Conservation (phyloP, 495 filamentous ascomycete species). For the Apiosordaria backusii region DNA sequence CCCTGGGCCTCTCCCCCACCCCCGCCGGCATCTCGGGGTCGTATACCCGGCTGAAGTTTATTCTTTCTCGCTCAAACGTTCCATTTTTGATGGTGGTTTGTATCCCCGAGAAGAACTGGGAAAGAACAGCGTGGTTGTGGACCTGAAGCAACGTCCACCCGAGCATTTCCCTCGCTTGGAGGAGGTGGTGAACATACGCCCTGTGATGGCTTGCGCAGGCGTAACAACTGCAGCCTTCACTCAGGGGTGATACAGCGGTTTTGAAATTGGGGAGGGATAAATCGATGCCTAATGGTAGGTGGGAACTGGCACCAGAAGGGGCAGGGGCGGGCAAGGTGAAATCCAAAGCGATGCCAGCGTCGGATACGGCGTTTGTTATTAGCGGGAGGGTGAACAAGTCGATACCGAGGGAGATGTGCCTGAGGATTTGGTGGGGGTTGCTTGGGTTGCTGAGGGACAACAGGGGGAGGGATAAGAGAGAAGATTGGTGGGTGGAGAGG, state of each 20-base stretch:
- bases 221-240: constrained; percentile 68
- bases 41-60: constrained; percentile 59
- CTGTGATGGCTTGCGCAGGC: constrained; percentile 78
- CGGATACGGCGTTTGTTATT: constrained; percentile 64
- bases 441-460: constrained; percentile 64
- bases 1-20: constrained; percentile 73
- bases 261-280: constrained; percentile 62
- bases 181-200: constrained; percentile 82
- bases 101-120: constrained; percentile 68
- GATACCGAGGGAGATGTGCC: constrained; percentile 68
- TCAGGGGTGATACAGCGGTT: constrained; percentile 56
- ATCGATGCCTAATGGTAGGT: constrained; percentile 64
- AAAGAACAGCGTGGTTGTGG: constrained; percentile 75
- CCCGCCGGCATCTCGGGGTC: constrained; percentile 64
- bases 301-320: not conserved
- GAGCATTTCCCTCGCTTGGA: constrained; percentile 90
- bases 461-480: constrained; percentile 58
- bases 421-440: constrained; percentile 71
- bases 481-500: constrained; percentile 52
- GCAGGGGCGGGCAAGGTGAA: constrained; percentile 67
- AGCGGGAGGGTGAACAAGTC: constrained; percentile 79
- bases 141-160: constrained; percentile 90
- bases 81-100: constrained; percentile 53
- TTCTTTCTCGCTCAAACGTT: constrained; percentile 59
- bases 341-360: constrained; percentile 78